Percentiles rank a stretch among this genome's conserved stretches.
Evolutionary conservation across 2,329 filamentous ascomycete species (phyloP).

Genomic region (Xylariaceae sp.): DNA sequence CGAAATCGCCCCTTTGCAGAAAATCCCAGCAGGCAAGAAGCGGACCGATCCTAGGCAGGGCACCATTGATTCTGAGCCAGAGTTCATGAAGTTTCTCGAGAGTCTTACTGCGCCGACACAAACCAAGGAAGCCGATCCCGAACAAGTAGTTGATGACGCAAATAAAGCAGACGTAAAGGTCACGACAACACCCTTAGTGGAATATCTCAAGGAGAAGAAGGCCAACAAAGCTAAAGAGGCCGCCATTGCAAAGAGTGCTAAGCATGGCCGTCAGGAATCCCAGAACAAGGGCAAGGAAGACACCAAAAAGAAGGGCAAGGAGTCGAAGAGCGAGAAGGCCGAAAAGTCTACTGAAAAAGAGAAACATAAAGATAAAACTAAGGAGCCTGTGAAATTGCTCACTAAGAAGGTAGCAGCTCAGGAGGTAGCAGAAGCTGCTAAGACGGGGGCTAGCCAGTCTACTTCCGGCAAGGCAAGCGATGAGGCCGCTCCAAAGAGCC

Average conservation of each 20-base stretch:
- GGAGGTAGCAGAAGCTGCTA: constrained; percentile 53
- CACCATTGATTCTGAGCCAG: constrained; percentile 94
- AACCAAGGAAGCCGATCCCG: constrained; percentile 54
- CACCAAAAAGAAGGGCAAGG: constrained; percentile 62
- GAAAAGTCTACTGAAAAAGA: constrained; percentile 67
- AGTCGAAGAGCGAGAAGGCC: constrained; percentile 65
- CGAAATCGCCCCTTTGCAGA: constrained; percentile 84
- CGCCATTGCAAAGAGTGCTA: constrained; percentile 59
- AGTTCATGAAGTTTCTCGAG: constrained; percentile 93
- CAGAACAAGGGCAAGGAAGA: constrained; percentile 62
- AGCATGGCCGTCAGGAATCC: constrained; percentile 62
- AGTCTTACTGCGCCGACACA: constrained; percentile 73
- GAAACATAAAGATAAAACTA: constrained; percentile 58
- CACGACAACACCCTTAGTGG: constrained; percentile 85
- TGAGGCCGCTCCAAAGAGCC: constrained; percentile 56
- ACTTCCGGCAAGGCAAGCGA: constrained; percentile 39
- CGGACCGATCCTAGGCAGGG: constrained; percentile 85
- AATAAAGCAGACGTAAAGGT: constrained; percentile 63
- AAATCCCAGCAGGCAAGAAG: constrained; percentile 75
- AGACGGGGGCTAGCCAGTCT: constrained; percentile 47
- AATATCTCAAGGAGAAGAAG: constrained; percentile 91
- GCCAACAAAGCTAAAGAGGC: constrained; percentile 70
- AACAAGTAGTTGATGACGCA: constrained; percentile 55
- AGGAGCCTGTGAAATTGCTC: constrained; percentile 67
- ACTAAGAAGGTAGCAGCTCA: constrained; percentile 64